These are phyloP conservation scores for Yamadazyma atlantica DNA, from an alignment of 1,139 yeast genomes.

Conservation along the genomic window DNA sequence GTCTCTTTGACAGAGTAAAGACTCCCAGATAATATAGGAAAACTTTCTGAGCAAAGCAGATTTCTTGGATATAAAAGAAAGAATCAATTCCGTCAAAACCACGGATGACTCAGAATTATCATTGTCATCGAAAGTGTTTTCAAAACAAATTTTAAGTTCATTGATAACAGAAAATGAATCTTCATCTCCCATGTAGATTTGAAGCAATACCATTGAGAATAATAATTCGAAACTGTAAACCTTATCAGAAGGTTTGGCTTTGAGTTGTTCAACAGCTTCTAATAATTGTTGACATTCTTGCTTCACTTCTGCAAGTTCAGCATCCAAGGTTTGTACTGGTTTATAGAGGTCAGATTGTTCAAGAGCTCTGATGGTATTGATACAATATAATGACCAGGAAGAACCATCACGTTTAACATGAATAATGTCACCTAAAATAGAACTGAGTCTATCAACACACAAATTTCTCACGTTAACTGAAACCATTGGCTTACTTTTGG, in stretches of 20 bases:
- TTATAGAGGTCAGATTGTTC: conserved; percentile 23
- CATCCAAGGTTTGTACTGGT: conserved; percentile 52
- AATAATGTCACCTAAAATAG: conserved; percentile 63
- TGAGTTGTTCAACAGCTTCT: conserved; percentile 8
- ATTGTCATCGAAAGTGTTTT: conserved; percentile 27
- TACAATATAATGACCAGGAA: conserved; percentile 61
- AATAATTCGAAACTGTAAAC: conserved; percentile 61
- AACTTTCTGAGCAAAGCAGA: conserved; percentile 70
- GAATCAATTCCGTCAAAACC: conserved; percentile 75
- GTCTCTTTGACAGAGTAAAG: conserved; percentile 34
- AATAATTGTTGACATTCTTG: conserved; percentile 52
- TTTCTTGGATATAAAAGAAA: conserved; percentile 73
- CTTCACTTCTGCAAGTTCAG: conserved; percentile 48
- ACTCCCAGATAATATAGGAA: conserved; percentile 76
- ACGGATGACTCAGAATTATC: conserved; percentile 43
- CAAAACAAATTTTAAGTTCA: conserved; percentile 62
- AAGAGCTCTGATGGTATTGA: conserved; percentile 26
- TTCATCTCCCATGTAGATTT: conserved; percentile 74
- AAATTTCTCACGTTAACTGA: conserved; percentile 36
- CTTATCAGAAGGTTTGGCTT: conserved; percentile 19
- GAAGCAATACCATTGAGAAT: conserved; percentile 75
- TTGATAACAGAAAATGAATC: conserved; percentile 77
- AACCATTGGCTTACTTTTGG: conserved; percentile 15
- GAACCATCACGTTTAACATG: conserved; percentile 41
- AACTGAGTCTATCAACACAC: conserved; percentile 61